Percentiles rank a stretch among this genome's conserved stretches.
These are phyloP conservation scores for Yamadazyma kitorensis DNA, from an alignment of 805 yeast species.

Conservation along the genomic window DNA sequence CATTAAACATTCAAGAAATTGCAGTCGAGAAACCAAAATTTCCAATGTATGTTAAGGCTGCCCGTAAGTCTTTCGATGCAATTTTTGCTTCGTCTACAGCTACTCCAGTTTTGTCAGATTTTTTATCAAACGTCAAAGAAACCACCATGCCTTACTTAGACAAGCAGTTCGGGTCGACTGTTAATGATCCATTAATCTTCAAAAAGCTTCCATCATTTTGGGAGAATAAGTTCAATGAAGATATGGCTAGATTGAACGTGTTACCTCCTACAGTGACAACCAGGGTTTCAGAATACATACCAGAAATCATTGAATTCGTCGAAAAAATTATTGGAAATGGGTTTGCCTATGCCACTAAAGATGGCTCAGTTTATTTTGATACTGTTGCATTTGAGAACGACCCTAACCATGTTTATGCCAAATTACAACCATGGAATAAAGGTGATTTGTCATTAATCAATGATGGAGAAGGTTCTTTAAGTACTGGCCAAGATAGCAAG, in stretches of 20 bases:
- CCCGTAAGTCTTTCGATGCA: conserved; percentile 48
- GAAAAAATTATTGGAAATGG: conserved; percentile 73
- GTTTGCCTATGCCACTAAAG: conserved; percentile 76
- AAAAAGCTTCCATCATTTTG: conserved; percentile 79
- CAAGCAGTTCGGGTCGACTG: conserved; percentile 63
- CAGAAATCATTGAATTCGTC: conserved; percentile 84
- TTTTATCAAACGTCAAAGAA: conserved; percentile 60
- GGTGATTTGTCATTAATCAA: conserved; percentile 80
- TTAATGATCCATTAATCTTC: conserved; percentile 84
- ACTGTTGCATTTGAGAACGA: conserved; percentile 74
- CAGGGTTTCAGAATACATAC: conserved; percentile 92
- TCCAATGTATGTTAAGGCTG: conserved; percentile 77
- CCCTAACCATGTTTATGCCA: conserved; percentile 82
- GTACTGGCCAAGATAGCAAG: conserved; percentile 55
- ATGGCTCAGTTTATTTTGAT: conserved; percentile 96
- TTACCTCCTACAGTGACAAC: conserved; percentile 83
- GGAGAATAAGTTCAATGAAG: conserved; percentile 82
- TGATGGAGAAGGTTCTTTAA: conserved; percentile 92
- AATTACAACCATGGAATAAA: conserved; percentile 97
- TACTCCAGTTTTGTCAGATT: conserved; percentile 26
- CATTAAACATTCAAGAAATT: conserved; percentile 49
- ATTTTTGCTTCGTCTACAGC: conserved; percentile 23
- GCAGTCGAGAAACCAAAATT: conserved; percentile 72
- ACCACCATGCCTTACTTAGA: conserved; percentile 75
- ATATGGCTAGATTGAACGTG: conserved; percentile 84